Evolutionary conservation across 2,329 filamentous ascomycete species (phyloP), one percentile per base, ranked within the genome.

Genomic region (Trichoderma cornu-damae): DNA sequence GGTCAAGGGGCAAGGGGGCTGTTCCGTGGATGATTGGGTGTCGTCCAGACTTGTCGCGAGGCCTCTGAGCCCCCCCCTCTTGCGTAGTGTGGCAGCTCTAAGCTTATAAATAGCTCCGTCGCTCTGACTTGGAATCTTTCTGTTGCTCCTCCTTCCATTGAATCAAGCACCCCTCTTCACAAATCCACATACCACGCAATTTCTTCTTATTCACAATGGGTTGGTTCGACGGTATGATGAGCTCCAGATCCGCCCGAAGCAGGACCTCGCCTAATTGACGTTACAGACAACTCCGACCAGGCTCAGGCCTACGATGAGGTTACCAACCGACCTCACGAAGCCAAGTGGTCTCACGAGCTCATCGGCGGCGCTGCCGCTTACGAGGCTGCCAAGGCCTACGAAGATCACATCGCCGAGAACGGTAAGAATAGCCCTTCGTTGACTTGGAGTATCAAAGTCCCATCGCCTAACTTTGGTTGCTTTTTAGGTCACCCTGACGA

Each of bases 311-410:
- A 70, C 51, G 61, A 71, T 42, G 20, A 66, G 47, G 53, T 70
- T 1, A 63, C 59, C 3, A 32, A 59, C 28, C 62, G 64, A 16
- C 55, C 58, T 7, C 70, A 72, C 58, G 68, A 71, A 57, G 66
- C 68, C 6, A 59, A 67, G 11, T 66, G 68, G 57, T 62, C 65
- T 6, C 68, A 70, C 43, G 68, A 70, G 12, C 61, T 70, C 2
- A 57, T 70, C 2, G 68, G 68, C 1, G 67, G 68, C 9, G 68
- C 68, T 0, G 68, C 68, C 5, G 68, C 68, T 1, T 70, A 28
- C 14, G 68, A 68, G 28, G 68, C 68, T 0, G 68, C 68, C 42
- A 70, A 69, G 61, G 65, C 64, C 0, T 70, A 70, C 14, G 68
- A 70, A 47, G 54, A 70, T 3, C 68, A 70, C 3, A 61, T 63